Conservation (phyloP, 2,329 filamentous ascomycete genomes). For the Alternaria conjuncta region DNA sequence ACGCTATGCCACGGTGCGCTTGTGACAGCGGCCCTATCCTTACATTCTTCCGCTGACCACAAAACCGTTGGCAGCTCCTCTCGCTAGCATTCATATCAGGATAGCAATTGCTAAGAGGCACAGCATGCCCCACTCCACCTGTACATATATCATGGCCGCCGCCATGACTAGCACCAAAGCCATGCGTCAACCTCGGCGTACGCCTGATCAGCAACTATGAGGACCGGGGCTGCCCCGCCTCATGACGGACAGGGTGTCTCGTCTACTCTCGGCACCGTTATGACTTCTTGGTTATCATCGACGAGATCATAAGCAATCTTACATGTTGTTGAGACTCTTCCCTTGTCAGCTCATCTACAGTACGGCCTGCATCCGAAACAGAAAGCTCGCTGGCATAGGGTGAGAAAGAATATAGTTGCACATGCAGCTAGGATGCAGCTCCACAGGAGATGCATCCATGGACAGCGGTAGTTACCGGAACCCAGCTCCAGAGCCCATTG, state of each 20-base stretch:
- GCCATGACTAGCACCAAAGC: background rate
- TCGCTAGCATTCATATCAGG: background rate
- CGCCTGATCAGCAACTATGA: constrained; percentile 1
- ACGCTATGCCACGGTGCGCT: constrained; percentile 8
- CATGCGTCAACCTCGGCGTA: constrained; percentile 1
- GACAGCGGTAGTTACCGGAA: constrained; percentile 7
- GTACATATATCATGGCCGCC: background rate
- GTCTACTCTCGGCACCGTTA: constrained; percentile 1
- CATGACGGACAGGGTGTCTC: background rate
- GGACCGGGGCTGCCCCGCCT: constrained; percentile 5
- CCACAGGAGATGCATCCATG: constrained; percentile 1
- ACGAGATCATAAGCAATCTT: background rate
- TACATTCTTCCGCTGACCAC: constrained; percentile 2
- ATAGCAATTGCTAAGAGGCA: background rate
- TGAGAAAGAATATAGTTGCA: constrained; percentile 6
- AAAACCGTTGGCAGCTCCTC: background rate
- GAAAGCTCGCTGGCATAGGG: constrained; percentile 7
- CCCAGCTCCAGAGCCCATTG: background rate
- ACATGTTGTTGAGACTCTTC: constrained; percentile 11
- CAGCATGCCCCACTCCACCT: constrained; percentile 1
- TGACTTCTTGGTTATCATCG: background rate
- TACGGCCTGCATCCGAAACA: constrained; percentile 10
- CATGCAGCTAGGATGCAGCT: constrained; percentile 4
- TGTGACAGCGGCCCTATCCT: constrained; percentile 13
- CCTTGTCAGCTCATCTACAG: constrained; percentile 7